Evolutionary conservation across 768 basidiomycete genomes (phyloP).

Genomic region (Tubosaeta brunneosetosa): DNA sequence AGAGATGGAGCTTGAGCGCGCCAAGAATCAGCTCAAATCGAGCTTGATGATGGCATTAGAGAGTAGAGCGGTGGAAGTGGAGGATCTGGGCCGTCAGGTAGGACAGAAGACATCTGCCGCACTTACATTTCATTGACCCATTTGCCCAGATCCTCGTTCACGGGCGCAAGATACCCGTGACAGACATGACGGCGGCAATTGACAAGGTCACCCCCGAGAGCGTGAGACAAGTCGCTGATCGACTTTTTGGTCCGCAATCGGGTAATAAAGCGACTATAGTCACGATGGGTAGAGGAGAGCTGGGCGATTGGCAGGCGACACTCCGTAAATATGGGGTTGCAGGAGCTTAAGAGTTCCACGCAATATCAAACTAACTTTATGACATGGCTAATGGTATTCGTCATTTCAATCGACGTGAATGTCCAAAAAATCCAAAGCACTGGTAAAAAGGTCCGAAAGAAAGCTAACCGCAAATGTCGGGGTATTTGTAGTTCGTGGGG

Average conservation of each 20-base stretch:
- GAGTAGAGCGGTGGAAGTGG: conserved; percentile 77
- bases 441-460: not conserved
- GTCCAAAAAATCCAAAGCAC: not conserved
- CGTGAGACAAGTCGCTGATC: conserved; percentile 69
- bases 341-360: conserved; percentile 12
- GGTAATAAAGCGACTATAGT: conserved; percentile 73
- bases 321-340: conserved; percentile 70
- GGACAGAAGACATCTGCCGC: conserved; percentile 2
- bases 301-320: conserved; percentile 58
- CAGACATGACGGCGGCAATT: conserved; percentile 87
- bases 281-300: conserved; percentile 76
- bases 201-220: conserved; percentile 69
- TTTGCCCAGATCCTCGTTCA: conserved; percentile 71
- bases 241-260: conserved; percentile 64
- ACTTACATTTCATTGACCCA: not conserved
- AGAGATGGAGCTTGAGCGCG: conserved; percentile 68
- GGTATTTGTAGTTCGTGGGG: conserved; percentile 48
- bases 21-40: conserved; percentile 94
- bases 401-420: not conserved
- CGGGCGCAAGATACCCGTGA: conserved; percentile 76
- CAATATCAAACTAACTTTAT: not conserved
- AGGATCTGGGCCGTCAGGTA: conserved; percentile 89
- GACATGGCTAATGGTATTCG: not conserved
- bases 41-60: conserved; percentile 93
- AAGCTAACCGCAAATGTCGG: conserved; percentile 52